Conservation (phyloP, 148 eudicot species). For the Suaeda aralocaspica region DNA sequence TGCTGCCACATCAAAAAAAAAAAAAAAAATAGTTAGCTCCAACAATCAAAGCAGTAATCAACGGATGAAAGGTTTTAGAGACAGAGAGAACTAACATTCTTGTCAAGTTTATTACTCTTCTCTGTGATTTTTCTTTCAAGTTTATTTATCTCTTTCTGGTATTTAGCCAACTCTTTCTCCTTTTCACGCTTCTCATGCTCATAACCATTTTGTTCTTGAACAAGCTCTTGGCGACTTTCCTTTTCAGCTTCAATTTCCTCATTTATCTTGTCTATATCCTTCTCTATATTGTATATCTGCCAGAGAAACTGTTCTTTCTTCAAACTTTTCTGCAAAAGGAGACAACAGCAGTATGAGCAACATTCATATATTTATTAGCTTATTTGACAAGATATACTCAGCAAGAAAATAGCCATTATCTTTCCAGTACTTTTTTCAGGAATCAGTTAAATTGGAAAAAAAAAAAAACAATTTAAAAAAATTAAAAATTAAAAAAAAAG, state of each 20-base stretch:
- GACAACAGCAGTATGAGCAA: neutral
- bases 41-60: neutral
- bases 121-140: constrained; percentile 73
- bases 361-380: neutral
- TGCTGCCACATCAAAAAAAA: constrained; percentile 46
- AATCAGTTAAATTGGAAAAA: neutral
- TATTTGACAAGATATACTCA: neutral
- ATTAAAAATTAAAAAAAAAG: too few relatives aligned
- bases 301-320: constrained; percentile 89
- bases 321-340: constrained; percentile 67
- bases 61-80: constrained; percentile 2
- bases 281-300: constrained; percentile 79
- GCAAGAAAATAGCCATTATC: neutral
- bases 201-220: constrained; percentile 56
- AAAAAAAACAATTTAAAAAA: too few relatives aligned
- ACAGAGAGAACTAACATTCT: constrained; percentile 45
- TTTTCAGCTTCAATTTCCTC: constrained; percentile 64
- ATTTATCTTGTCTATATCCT: constrained; percentile 55
- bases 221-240: constrained; percentile 62
- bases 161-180: constrained; percentile 67
- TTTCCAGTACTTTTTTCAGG: constrained; percentile 6
- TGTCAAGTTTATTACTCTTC: constrained; percentile 63
- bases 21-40: constrained; percentile 12
- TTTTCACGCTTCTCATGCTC: constrained; percentile 63
- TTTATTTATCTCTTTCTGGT: constrained; percentile 63